Evolutionary conservation across 805 yeast species (phyloP), one percentile per base, ranked within the genome.

Genomic region (Pichia occidentalis): DNA sequence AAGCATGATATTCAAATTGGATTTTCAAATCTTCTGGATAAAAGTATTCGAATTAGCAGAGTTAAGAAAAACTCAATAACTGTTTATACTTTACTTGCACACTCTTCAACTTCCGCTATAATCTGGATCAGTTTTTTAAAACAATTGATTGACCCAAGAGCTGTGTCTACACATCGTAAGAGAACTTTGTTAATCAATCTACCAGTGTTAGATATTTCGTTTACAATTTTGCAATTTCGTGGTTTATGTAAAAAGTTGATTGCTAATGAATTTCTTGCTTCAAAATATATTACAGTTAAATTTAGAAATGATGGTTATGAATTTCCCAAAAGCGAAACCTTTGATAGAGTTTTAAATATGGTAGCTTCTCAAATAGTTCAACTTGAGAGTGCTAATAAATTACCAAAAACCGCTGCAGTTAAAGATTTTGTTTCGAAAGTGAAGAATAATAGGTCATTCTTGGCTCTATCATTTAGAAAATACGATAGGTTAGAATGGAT

Each of bases 401-500:
- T 40, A 6, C 34, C 43, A 0, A 17, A 36, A 5, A 22, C 42
- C 8, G 25, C 45, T 1, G 34, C 18, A 12, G 43, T 49, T 2
- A 17, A 28, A 4, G 29, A 37, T 3, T 54, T 56, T 24, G 9
- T 57, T 1, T 12, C 27, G 3, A 42, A 35, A 23, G 23, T 58
- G 13, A 49, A 43, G 24, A 57, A 56, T 13, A 51, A 56, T 12
- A 44, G 54, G 44, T 45, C 52, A 14, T 34, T 36, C 14, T 40
- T 58, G 17, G 55, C 65, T 54, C 53, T 70, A 52, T 79, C 71
- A 48, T 78, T 80, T 67, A 75, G 76, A 42, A 64, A 73, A 37
- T 84, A 80, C 53, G 95, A 87, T 56, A 62, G 88, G 30, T 52
- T 87, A 7, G 92, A 85, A 48, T 80, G 86, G 85, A 51, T 73